Base-by-base conservation (phyloP, 1,139 yeast genomes). In the Pichia sp. region DNA sequence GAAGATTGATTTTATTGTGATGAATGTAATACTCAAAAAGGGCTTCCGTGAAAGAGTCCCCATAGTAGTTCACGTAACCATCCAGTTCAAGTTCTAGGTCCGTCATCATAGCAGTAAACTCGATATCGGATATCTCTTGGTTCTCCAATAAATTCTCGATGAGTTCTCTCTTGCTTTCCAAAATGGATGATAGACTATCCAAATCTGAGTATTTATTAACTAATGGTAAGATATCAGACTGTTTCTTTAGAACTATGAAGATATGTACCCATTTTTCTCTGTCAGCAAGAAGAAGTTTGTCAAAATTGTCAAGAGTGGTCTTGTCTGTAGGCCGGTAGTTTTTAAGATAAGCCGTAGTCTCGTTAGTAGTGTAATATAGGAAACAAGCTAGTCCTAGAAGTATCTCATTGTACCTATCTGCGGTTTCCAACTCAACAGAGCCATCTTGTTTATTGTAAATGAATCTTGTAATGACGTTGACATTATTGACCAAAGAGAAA, bases 201-300 rank as follows among this genome's bases (percentile, higher is more conserved):
- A 81, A 69, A 52, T 86, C 94, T 18, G 63, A 58, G 53, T 77
- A 82, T 24, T 66, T 63, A 49, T 85, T 94, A 1, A 86, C 74
- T 29, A 86, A 66, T n/a, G 63, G 60, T 15, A 79, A 57, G 6
- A 52, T 45, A n/a, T 44, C 45, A 8, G 45, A 38, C 33, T 55
- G 56, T 25, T 43, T 43, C 2, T 39, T 39, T 3, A 45, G 30
- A 4, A 44, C 34, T 14, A 49, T 47, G 34, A 55, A 51, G 3
- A 45, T 33, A 13, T 39, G 34, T n/a, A 56, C 44, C 60, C 60
- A 57, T 5, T 46, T 41, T 22, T 44, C 39, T 29, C 51, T 46
- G 22, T 53, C 48, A n/a, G n/a, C n/a, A n/a, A n/a, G n/a, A n/a
- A n/a, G n/a, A n/a, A n/a, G n/a, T n/a, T n/a, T n/a, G n/a, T n/a